Conservation (phyloP, 2,329 filamentous ascomycete genomes). For the Fusarium nygamai region DNA sequence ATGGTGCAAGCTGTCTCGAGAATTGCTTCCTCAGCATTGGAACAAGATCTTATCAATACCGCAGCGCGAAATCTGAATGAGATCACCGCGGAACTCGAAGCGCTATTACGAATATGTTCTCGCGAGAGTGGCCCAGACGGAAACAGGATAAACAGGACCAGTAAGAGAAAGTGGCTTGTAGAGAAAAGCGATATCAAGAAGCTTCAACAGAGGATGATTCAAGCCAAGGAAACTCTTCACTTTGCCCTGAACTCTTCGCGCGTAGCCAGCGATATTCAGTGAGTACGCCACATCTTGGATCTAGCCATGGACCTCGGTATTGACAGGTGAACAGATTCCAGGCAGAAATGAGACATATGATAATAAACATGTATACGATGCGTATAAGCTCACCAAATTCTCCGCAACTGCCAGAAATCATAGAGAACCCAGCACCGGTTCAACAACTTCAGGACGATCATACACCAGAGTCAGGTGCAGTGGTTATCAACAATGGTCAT, state of each 20-base stretch:
- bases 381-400: not conserved
- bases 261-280: not conserved
- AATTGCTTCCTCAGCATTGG: not conserved
- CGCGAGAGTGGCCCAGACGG: not conserved
- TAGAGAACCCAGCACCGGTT: no score
- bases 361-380: not conserved
- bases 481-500: accelerated
- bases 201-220: not conserved
- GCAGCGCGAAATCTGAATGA: not conserved
- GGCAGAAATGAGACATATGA: not conserved
- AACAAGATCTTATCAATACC: not conserved
- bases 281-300: not conserved
- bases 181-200: constrained; percentile 8
- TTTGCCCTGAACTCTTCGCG: constrained; percentile 1
- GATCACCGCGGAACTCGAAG: not conserved
- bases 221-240: constrained; percentile 1
- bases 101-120: not conserved
- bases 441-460: not conserved
- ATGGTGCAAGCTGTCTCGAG: not conserved
- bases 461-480: no score
- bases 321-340: not conserved
- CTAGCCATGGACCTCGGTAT: accelerated
- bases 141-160: not conserved
- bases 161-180: constrained; percentile 17
- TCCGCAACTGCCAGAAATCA: not conserved